These are phyloP conservation scores for Blastobotrys robertii DNA, from an alignment of 805 yeast genomes.

Conservation along the genomic window DNA sequence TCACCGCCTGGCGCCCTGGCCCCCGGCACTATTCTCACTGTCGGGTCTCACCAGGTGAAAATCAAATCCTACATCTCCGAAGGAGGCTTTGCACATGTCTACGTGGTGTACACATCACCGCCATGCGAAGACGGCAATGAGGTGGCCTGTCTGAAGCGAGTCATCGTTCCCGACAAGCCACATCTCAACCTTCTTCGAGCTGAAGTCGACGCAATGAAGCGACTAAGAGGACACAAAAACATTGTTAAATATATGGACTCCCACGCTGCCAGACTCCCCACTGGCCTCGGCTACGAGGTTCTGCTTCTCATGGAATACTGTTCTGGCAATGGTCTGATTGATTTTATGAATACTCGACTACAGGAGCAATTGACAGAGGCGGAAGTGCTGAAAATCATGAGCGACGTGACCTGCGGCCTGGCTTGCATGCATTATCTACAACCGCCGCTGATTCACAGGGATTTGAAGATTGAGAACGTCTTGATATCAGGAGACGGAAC, in stretches of 20 bases:
- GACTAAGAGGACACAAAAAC: constrained; percentile 65
- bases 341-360: constrained; percentile 80
- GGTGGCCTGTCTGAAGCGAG: constrained; percentile 81
- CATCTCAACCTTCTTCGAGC: constrained; percentile 76
- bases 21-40: constrained; percentile 71
- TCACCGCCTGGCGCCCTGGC: constrained; percentile 53
- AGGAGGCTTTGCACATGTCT: constrained; percentile 95
- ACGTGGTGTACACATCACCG: constrained; percentile 63
- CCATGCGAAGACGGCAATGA: constrained; percentile 34
- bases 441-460: constrained; percentile 77
- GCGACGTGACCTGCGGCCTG: constrained; percentile 69
- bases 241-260: constrained; percentile 91
- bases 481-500: constrained; percentile 55
- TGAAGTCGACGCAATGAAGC: constrained; percentile 95
- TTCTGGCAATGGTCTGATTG: constrained; percentile 71
- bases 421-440: constrained; percentile 70
- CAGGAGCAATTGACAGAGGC: constrained; percentile 65
- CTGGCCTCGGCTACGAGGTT: constrained; percentile 63
- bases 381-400: constrained; percentile 76
- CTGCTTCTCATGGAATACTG: constrained; percentile 89
- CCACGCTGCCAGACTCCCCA: constrained; percentile 69
- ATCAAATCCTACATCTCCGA: constrained; percentile 67
- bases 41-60: constrained; percentile 70
- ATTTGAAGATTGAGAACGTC: constrained; percentile 90
- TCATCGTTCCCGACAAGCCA: constrained; percentile 86